A percentile compares a stretch with the other conserved stretches of the same genome.
Evolutionary conservation across 2,329 filamentous ascomycete species (phyloP).

Genomic region (Trichoderma sp.): DNA sequence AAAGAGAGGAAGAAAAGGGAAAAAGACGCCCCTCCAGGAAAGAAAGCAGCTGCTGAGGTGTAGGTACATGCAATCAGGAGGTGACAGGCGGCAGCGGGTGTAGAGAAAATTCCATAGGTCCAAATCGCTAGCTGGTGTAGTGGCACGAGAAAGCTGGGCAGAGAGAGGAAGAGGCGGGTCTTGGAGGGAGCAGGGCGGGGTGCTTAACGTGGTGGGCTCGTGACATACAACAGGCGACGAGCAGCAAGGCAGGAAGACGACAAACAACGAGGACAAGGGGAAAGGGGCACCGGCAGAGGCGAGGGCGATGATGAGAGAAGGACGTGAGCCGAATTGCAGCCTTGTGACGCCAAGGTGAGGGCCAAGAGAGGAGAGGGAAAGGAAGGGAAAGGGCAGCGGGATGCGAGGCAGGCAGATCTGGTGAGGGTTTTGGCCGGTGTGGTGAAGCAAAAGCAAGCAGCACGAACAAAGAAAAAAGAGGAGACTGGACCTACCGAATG

Average conservation of each 20-base stretch:
- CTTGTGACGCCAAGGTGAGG: not conserved
- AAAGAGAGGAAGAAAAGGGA: not conserved
- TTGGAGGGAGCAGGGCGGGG: conserved; percentile 21
- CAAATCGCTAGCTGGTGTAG: conserved; percentile 18
- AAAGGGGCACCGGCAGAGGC: not conserved
- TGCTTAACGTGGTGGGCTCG: conserved; percentile 23
- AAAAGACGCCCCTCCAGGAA: conserved; percentile 16
- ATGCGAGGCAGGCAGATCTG: not conserved
- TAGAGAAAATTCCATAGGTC: conserved; percentile 22
- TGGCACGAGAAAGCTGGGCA: conserved; percentile 21
- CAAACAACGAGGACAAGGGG: not conserved
- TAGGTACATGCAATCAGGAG: conserved; percentile 29
- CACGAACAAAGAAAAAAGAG: not conserved
- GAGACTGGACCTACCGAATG: conserved; percentile 13
- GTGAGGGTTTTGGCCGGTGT: conserved; percentile 12
- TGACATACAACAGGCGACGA: conserved; percentile 23
- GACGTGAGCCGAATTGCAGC: not conserved
- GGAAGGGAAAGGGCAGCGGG: not conserved
- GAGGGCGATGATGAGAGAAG: not conserved
- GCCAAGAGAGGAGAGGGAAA: not conserved
- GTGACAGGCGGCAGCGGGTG: conserved; percentile 17
- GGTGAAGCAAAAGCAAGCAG: not conserved
- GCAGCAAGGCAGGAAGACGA: conserved; percentile 16
- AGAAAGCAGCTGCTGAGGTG: conserved; percentile 22
- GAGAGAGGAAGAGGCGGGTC: conserved; percentile 21